A percentile compares a stretch with the other conserved stretches of the same genome.
phyloP scores from a whole-genome alignment of 176 grass and related monocot genomes.

The Carex kokanica region DNA sequence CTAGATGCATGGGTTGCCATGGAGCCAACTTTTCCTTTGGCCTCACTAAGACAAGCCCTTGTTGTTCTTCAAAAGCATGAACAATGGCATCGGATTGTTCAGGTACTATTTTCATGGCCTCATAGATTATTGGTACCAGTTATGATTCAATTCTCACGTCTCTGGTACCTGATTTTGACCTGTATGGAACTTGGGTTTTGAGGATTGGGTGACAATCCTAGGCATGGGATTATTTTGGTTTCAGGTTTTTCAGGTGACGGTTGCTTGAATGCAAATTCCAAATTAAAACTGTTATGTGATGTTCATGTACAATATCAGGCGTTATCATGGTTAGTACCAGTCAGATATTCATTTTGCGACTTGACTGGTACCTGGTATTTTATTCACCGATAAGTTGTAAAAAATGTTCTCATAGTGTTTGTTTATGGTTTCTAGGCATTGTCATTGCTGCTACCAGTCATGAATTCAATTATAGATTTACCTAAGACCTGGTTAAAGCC shows the following conservation, averaged over 20 bases:
- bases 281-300: not conserved
- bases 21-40: constrained; percentile 66
- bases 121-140: constrained; percentile 9
- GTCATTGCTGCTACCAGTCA: not conserved
- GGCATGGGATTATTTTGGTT: not conserved
- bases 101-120: constrained; percentile 38
- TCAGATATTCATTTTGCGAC: not conserved
- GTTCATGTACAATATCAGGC: not conserved
- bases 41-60: constrained; percentile 61
- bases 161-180: not conserved
- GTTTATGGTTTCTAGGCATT: not conserved
- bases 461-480: not conserved
- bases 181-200: not conserved
- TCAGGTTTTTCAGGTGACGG: not conserved
- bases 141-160: not conserved
- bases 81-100: constrained; percentile 91
- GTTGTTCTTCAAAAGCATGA: constrained; percentile 72
- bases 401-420: not conserved
- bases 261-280: not conserved
- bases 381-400: not conserved
- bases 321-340: not conserved
- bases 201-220: not conserved
- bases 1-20: constrained; percentile 91
- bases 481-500: not conserved
- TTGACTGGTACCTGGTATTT: not conserved